Base-by-base conservation (phyloP, 352 stramenopile genomes). In the Phytophthora quininea region DNA sequence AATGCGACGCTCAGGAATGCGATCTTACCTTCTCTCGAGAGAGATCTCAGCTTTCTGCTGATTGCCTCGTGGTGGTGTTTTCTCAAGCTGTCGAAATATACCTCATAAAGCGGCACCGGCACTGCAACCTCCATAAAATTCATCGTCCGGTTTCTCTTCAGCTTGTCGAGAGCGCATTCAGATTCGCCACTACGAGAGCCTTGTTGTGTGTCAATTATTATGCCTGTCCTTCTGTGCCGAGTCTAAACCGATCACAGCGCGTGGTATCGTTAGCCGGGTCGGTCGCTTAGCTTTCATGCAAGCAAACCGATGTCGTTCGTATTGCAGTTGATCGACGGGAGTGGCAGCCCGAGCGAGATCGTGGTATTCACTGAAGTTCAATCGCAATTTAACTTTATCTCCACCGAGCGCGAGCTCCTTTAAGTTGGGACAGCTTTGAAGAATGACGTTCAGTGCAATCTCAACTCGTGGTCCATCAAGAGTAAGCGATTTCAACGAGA, bases 381-480 rank as follows among this genome's bases (percentile, higher is more conserved):
- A 24, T 3, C 43, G 43, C 15, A 49, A n/a, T 29, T 49, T 6
- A 3, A 19, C 12, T 29, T 11, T 9, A 49, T n/a, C 15, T 14
- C 43, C 43, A n/a, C 27, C 53, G n/a, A 71, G 19, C 11, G 51
- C 40, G n/a, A 72, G 35, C 38, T 67, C 19, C 5, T 31, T 19
- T 15, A 72, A 11, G 3, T 72, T 72, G 29, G 64, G 64, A 32
- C 58, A 72, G 47, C 51, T 67, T 3, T 48, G 51, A 61, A 62
- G 35, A 55, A 72, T 67, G 37, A 62, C 30, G 35, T 47, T 57
- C 19, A 45, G 33, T 15, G 66, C 63, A 27, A 67, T 40, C 5
- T 53, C 37, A 8, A 58, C 35, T 19, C 52, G 53, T 29, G 38
- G 50, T 32, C 60, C 57, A 38, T 62, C 46, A 32, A 72, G 60